Evolutionary conservation across 331 rosid species (phyloP).

Genomic region (Pyracantha coccinea): DNA sequence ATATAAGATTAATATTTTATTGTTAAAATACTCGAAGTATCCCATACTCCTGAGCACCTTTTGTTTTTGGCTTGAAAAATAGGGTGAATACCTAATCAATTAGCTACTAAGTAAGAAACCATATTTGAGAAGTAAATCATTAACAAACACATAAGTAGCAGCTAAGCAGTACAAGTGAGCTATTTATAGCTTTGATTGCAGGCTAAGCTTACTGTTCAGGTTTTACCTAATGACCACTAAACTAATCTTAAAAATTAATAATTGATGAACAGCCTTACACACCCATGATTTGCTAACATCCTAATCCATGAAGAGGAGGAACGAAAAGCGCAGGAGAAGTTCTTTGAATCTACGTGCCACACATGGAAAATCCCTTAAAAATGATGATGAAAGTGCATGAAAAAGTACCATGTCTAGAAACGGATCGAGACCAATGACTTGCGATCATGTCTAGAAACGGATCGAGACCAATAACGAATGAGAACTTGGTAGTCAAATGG

Average conservation of each 20-base stretch:
- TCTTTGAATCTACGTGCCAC: background rate
- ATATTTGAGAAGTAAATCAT: background rate
- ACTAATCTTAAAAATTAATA: background rate
- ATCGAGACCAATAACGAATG: constrained; percentile 62
- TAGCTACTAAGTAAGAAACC: background rate
- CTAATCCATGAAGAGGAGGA: constrained; percentile 41
- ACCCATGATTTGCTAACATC: background rate
- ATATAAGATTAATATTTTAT: no score
- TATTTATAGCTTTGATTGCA: background rate
- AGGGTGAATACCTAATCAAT: background rate
- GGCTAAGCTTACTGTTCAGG: background rate
- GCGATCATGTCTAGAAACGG: constrained; percentile 62
- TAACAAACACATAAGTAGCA: background rate
- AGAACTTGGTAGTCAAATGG: constrained; percentile 52
- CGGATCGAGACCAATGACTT: constrained; percentile 60
- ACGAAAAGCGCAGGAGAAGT: constrained; percentile 12
- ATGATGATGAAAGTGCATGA: background rate
- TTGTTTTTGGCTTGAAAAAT: background rate
- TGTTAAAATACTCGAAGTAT: no score
- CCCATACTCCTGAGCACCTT: background rate
- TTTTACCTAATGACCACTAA: background rate
- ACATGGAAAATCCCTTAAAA: constrained; percentile 6
- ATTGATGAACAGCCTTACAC: background rate
- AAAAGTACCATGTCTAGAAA: constrained; percentile 38
- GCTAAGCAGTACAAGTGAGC: background rate